These are phyloP conservation scores for Triticum turgidum DNA, from an alignment of 176 grass and related monocot genomes.

Conservation along the genomic window DNA sequence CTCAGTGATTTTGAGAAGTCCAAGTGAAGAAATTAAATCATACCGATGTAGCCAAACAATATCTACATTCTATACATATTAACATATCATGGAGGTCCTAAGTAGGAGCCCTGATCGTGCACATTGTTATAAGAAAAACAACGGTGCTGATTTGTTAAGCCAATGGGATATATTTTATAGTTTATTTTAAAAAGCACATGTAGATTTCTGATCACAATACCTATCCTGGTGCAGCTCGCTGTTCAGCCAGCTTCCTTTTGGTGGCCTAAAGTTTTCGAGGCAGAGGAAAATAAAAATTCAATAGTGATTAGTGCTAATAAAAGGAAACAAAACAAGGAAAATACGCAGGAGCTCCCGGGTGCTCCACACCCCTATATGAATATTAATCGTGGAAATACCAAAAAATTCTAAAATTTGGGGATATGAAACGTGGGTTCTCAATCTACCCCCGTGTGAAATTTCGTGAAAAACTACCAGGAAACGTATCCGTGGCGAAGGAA, in stretches of 20 bases:
- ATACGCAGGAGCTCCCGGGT: no score
- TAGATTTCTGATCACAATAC: conserved; percentile 33
- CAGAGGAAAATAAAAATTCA: not conserved
- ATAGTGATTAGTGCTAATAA: not conserved
- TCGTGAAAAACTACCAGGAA: no score
- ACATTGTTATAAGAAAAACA: not conserved
- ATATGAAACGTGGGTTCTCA: no score
- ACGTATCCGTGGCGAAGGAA: no score
- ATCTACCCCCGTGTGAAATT: no score
- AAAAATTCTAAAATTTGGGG: no score
- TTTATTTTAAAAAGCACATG: not conserved
- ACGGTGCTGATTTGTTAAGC: not conserved
- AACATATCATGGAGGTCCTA: not conserved
- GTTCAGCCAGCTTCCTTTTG: conserved; percentile 54
- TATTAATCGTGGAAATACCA: no score
- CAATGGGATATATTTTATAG: not conserved
- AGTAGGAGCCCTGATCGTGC: not conserved
- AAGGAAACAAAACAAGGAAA: not conserved
- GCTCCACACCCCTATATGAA: no score
- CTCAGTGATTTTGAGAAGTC: not conserved
- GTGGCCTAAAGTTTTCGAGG: conserved; percentile 46
- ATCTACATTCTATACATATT: not conserved
- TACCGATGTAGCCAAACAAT: not conserved
- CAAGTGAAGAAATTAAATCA: not conserved
- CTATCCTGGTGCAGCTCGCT: conserved; percentile 37